Base-by-base conservation (phyloP, 805 yeast species). In the Groenewaldozyma salmanticensis region DNA sequence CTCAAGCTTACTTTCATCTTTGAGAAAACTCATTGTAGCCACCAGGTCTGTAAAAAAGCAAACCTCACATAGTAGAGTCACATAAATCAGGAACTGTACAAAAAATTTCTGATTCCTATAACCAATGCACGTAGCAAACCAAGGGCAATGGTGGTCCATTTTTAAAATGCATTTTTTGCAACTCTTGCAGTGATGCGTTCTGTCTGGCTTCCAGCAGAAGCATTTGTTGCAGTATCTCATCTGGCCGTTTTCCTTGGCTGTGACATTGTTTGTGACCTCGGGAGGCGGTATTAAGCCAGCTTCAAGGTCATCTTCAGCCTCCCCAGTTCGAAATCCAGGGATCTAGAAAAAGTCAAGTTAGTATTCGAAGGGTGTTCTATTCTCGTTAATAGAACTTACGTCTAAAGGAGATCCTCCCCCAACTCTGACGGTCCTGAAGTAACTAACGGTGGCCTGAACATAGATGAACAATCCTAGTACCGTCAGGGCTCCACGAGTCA, bases 51-150 rank as follows among this genome's bases (percentile, higher is more conserved):
- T 51, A 0, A 54, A 19, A 11, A 72, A 60, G 5, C 75, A 67
- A 7, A 70, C 42, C 1, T 60, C 43, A 1, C 79, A 58, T 52
- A 73, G 78, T 0, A 71, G 21, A 2, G 76, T 61, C 2, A 75
- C 64, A 52, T 79, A 78, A 4, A 69, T 35, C 40, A 87, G 59
- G 54, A 82, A 81, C 57, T 86, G 95, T 21, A 85, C 58, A 54
- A 88, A 90, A 56, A 67, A 74, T 61, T 86, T 82, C 49, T 83
- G 87, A 60, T 90, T 90, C 21, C 64, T 64, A 60, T 75, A 81
- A 0, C 97, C 97, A 43, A 90, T 74, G 59, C 96, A 88, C 4
- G 76, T 68, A 1, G 94, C 79, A 59, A 87, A 86, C 97, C 97
- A 90, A 0, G 96, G 96, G 72, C 59, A 94, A 64, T 61, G 73